Evolutionary conservation across 2,329 filamentous ascomycete genomes (phyloP).

Genomic region (Colletotrichum tropicale): DNA sequence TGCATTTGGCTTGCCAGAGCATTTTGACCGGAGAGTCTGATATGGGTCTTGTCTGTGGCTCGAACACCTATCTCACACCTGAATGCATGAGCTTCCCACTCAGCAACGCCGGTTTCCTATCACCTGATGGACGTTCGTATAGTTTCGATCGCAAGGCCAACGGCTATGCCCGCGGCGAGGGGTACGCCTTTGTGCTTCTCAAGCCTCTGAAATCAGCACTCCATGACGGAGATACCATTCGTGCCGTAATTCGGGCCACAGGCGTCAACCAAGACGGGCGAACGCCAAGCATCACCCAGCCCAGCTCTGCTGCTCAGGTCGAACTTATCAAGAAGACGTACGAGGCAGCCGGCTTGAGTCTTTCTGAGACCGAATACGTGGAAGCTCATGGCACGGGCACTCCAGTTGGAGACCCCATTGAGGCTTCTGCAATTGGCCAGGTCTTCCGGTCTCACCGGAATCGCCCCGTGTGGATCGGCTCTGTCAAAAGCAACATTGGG

Average conservation of each 20-base stretch:
- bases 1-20: slow-evolving; percentile 57
- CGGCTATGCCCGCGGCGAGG: slow-evolving; percentile 70
- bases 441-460: slow-evolving; percentile 37
- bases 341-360: slow-evolving; percentile 43
- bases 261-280: slow-evolving; percentile 62
- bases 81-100: slow-evolving; percentile 58
- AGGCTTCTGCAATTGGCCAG: slow-evolving; percentile 50
- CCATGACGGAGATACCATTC: slow-evolving; percentile 60
- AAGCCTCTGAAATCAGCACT: slow-evolving; percentile 64
- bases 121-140: slow-evolving; percentile 52
- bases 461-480: slow-evolving; percentile 52
- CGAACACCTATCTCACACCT: slow-evolving; percentile 57
- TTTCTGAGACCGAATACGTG: slow-evolving; percentile 52
- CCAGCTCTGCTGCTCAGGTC: slow-evolving; percentile 55
- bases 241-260: slow-evolving; percentile 58
- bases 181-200: slow-evolving; percentile 60
- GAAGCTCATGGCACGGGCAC: slow-evolving; percentile 67
- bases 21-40: slow-evolving; percentile 46
- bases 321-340: slow-evolving; percentile 55
- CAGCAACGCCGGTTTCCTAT: slow-evolving; percentile 57
- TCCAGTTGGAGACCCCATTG: slow-evolving; percentile 56
- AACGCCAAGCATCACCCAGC: slow-evolving; percentile 64
- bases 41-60: slow-evolving; percentile 49
- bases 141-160: slow-evolving; percentile 62
- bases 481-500: slow-evolving; percentile 59